These are phyloP conservation scores for Flueggea neowawraea DNA, from an alignment of 441 rosid species.

Conservation along the genomic window DNA sequence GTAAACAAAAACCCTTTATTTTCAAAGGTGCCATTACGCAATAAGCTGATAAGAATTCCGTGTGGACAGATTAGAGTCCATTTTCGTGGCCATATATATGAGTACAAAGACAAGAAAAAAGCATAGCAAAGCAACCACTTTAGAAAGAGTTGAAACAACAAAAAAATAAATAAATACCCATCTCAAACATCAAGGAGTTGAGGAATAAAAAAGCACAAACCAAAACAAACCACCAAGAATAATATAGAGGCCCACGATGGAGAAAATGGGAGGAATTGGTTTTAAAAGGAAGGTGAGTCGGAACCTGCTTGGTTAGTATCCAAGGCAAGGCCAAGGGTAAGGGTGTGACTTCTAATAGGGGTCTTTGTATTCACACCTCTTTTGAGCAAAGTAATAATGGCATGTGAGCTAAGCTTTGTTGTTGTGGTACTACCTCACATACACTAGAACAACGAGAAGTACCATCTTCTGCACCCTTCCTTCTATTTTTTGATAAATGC, in stretches of 20 bases:
- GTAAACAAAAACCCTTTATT: not conserved
- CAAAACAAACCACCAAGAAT: not conserved
- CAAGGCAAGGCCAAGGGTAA: no score
- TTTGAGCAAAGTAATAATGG: not conserved
- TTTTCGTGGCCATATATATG: not conserved
- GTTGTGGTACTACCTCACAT: no score
- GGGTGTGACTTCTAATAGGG: no score
- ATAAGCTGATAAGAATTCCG: not conserved
- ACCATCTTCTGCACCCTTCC: no score
- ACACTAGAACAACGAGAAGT: no score
- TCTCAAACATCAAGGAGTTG: no score
- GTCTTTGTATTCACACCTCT: not conserved
- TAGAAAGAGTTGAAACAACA: not conserved
- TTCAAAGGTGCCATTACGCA: not conserved
- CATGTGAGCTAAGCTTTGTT: no score
- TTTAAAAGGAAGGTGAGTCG: not conserved
- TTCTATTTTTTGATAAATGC: no score
- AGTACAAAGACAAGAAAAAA: not conserved
- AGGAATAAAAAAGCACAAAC: not conserved
- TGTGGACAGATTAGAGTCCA: not conserved
- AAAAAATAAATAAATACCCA: no score
- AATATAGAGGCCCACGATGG: not conserved
- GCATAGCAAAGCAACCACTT: not conserved
- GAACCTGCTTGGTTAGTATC: not conserved
- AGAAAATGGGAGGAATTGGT: not conserved